These are phyloP conservation scores for Linum lewisii DNA, from an alignment of 345 rosid genomes.

Conservation along the genomic window DNA sequence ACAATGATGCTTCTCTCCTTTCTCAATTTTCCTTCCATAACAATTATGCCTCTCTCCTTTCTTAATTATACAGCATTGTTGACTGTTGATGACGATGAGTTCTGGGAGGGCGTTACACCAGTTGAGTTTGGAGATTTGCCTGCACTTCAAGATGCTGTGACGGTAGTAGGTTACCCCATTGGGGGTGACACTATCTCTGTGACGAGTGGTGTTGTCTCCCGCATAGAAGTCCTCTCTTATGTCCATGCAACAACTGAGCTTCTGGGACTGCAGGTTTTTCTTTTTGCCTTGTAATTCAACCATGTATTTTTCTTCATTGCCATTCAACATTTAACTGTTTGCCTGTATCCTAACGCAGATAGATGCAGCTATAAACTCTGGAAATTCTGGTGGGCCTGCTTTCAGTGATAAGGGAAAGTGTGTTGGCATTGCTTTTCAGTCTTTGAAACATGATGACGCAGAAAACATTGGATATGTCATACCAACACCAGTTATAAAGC, in stretches of 20 bases:
- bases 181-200: constrained; percentile 98
- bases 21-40: too few relatives aligned
- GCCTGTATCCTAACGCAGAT: constrained; percentile 38
- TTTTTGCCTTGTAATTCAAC: background rate
- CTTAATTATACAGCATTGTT: constrained; percentile 48
- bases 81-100: constrained; percentile 71
- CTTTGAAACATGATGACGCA: constrained; percentile 83
- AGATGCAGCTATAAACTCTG: constrained; percentile 95
- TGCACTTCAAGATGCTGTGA: constrained; percentile 92
- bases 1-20: background rate
- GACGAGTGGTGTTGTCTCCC: constrained; percentile 90
- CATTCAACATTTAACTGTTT: constrained; percentile 3
- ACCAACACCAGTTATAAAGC: constrained; percentile 85
- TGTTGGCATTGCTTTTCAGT: constrained; percentile 96
- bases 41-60: too few relatives aligned
- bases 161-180: constrained; percentile 92
- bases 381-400: constrained; percentile 98
- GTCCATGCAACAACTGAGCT: constrained; percentile 92
- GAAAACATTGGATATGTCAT: constrained; percentile 94
- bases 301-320: background rate
- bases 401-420: constrained; percentile 83
- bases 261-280: constrained; percentile 69
- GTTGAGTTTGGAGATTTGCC: constrained; percentile 89
- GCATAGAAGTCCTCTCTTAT: constrained; percentile 84
- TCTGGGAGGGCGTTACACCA: constrained; percentile 84